These are phyloP conservation scores for Venturia asperata DNA, from an alignment of 2,329 filamentous ascomycete genomes.

Conservation along the genomic window DNA sequence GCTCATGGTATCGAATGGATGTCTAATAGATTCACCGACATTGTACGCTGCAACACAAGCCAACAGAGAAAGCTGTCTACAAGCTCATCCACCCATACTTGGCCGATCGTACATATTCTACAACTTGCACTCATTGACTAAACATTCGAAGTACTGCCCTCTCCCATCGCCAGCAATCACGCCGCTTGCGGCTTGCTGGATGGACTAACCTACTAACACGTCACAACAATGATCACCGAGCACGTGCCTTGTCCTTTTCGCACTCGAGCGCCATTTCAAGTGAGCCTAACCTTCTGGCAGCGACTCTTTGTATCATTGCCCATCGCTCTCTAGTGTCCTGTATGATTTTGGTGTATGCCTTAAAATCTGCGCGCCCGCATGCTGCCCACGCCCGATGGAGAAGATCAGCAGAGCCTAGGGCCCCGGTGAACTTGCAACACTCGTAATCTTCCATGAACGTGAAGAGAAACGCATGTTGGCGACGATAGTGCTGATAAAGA, in stretches of 20 bases:
- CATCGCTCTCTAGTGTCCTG: not conserved
- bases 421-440: not conserved
- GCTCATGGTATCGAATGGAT: no score
- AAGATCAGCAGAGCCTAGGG: not conserved
- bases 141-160: no score
- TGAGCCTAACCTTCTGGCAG: not conserved
- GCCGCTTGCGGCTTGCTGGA: not conserved
- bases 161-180: not conserved
- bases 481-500: not conserved
- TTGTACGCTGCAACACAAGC: not conserved
- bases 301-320: not conserved
- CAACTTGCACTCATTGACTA: no score
- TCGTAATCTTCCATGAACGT: not conserved
- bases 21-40: no score
- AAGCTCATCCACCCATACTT: not conserved
- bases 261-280: not conserved
- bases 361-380: not conserved
- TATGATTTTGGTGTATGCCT: not conserved
- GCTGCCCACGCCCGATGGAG: not conserved
- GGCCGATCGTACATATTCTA: no score
- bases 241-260: not conserved
- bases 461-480: not conserved
- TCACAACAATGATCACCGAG: not conserved
- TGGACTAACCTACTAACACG: no score
- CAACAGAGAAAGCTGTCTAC: not conserved